Conservation (phyloP, 2,329 filamentous ascomycete genomes). For the Aspergillaceae sp. region DNA sequence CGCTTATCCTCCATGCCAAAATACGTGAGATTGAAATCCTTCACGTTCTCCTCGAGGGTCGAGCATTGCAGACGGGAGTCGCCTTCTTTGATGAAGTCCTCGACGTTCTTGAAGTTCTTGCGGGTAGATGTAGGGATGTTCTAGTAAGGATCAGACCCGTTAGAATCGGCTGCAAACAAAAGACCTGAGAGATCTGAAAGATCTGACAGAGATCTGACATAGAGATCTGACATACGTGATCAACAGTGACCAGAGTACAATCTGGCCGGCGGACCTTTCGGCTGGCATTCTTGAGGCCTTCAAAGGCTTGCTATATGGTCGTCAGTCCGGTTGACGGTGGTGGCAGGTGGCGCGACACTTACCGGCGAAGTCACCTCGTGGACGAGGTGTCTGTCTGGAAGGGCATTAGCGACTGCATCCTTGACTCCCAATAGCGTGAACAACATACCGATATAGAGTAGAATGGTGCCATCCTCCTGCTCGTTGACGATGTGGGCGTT, state of each 20-base stretch:
- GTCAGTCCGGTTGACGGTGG: slow-evolving; percentile 22
- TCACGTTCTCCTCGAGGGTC: slow-evolving; percentile 94
- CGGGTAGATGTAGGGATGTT: slow-evolving; percentile 89
- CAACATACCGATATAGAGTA: slow-evolving; percentile 67
- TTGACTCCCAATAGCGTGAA: too few species aligned
- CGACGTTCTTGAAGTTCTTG: slow-evolving; percentile 89
- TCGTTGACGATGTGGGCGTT: slow-evolving; percentile 90
- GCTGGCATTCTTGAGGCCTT: slow-evolving; percentile 82
- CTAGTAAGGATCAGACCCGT: slow-evolving; percentile 37
- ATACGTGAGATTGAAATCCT: slow-evolving; percentile 92
- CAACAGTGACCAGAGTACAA: slow-evolving; percentile 91
- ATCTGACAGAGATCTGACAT: too few species aligned
- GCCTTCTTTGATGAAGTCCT: slow-evolving; percentile 86
- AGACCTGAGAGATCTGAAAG: too few species aligned
- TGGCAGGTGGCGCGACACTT: slow-evolving; percentile 19
- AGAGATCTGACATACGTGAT: slow-evolving; percentile 72
- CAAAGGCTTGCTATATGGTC: slow-evolving; percentile 66
- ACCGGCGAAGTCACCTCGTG: slow-evolving; percentile 92
- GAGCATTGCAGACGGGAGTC: slow-evolving; percentile 91
- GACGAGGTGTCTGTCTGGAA: slow-evolving; percentile 71
- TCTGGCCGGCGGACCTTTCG: slow-evolving; percentile 86
- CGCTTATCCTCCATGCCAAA: slow-evolving; percentile 94
- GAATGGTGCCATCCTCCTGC: slow-evolving; percentile 83
- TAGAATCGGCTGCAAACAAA: background rate
- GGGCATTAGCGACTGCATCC: too few species aligned